These are phyloP conservation scores for Daldinia concentrica DNA, from an alignment of 495 filamentous ascomycete genomes.

Conservation along the genomic window DNA sequence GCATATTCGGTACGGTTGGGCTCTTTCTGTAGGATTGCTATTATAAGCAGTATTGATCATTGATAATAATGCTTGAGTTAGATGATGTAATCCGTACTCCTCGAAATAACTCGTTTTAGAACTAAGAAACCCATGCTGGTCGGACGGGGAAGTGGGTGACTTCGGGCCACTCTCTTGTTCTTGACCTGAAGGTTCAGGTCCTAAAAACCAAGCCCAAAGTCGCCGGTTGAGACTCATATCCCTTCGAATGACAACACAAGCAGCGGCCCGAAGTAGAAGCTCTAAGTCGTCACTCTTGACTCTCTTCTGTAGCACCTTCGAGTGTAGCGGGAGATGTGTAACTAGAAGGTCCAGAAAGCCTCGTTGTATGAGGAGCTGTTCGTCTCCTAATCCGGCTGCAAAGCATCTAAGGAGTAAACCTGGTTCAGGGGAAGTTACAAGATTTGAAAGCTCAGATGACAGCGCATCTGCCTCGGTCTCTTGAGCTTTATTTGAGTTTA, in stretches of 20 bases:
- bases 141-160: conserved; percentile 58
- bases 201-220: conserved; percentile 96
- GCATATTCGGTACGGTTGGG: conserved; percentile 90
- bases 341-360: conserved; percentile 94
- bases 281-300: conserved; percentile 79
- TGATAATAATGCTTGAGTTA: conserved; percentile 77
- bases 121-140: conserved; percentile 52
- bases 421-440: conserved; percentile 90
- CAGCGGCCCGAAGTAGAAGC: conserved; percentile 80
- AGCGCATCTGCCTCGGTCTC: conserved; percentile 40
- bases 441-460: conserved; percentile 63
- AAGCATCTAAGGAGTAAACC: conserved; percentile 91
- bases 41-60: conserved; percentile 71
- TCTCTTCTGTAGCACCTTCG: conserved; percentile 76
- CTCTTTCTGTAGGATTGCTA: conserved; percentile 70
- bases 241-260: conserved; percentile 81
- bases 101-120: conserved; percentile 78
- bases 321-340: conserved; percentile 89
- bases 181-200: conserved; percentile 72
- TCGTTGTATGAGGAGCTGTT: conserved; percentile 89
- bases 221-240: conserved; percentile 97
- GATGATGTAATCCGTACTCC: conserved; percentile 74
- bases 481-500: conserved; percentile 29
- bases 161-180: conserved; percentile 58
- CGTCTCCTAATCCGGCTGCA: conserved; percentile 85